These are phyloP conservation scores for Pseudogymnoascus destructans DNA, from an alignment of 2,329 filamentous ascomycete species.

Conservation along the genomic window DNA sequence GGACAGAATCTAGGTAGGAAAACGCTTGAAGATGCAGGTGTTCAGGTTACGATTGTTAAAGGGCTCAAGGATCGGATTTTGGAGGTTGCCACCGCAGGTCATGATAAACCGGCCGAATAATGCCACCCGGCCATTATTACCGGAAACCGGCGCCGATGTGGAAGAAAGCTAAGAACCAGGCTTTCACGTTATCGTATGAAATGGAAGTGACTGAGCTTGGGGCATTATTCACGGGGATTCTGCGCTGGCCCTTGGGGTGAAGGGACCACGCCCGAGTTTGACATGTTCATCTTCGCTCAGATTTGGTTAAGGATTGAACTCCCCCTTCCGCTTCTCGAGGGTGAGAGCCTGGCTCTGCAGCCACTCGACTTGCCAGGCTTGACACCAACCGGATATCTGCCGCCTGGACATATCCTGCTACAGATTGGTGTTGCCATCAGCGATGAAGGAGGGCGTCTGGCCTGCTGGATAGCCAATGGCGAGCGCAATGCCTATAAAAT, in stretches of 20 bases:
- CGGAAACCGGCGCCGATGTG: neutral
- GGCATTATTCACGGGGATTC: neutral
- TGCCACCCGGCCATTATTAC: neutral
- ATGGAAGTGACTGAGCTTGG: neutral
- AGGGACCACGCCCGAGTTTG: neutral
- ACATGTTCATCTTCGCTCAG: neutral
- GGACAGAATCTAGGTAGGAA: slow-evolving; percentile 62
- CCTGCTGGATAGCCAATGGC: neutral
- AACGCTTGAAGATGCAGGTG: slow-evolving; percentile 57
- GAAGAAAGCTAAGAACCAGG: slow-evolving; percentile 11
- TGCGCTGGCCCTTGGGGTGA: no score
- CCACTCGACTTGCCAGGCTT: neutral
- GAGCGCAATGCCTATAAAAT: neutral
- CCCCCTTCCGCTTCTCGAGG: neutral
- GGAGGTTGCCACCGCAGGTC: slow-evolving; percentile 69
- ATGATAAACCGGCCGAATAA: slow-evolving; percentile 31
- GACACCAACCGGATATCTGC: neutral
- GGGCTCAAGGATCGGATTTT: slow-evolving; percentile 76
- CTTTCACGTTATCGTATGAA: neutral
- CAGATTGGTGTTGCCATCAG: neutral
- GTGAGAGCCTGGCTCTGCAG: neutral
- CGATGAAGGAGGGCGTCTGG: neutral
- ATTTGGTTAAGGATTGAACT: neutral
- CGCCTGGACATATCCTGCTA: neutral
- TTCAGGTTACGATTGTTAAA: slow-evolving; percentile 57